Evolutionary conservation across 2,329 filamentous ascomycete species (phyloP).

Genomic region (Lasiodiplodia sp.): DNA sequence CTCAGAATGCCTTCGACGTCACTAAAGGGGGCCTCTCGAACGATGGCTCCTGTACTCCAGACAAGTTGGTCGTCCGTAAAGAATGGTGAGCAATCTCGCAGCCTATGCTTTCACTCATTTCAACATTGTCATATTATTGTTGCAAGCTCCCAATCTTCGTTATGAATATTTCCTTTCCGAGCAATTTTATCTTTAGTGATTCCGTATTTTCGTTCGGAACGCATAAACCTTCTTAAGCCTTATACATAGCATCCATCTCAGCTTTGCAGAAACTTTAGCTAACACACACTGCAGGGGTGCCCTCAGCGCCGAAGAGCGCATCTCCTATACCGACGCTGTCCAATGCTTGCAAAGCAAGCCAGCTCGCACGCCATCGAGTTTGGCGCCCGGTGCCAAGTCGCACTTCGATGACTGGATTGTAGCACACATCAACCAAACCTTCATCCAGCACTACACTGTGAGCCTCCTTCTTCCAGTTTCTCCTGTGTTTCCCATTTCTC

Average conservation of each 20-base stretch:
- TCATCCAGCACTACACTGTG: slow-evolving; percentile 44
- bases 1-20: slow-evolving; percentile 8
- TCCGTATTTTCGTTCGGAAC: too few relatives aligned
- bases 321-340: slow-evolving; percentile 46
- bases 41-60: slow-evolving; percentile 8
- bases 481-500: background rate
- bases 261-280: background rate
- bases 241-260: background rate
- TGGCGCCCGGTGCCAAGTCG: slow-evolving; percentile 43
- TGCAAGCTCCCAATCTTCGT: too few relatives aligned
- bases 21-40: background rate
- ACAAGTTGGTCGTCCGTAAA: slow-evolving; percentile 26
- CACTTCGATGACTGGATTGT: slow-evolving; percentile 48
- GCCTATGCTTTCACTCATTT: background rate
- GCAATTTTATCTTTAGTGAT: too few relatives aligned
- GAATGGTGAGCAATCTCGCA: slow-evolving; percentile 17
- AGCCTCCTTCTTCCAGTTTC: slow-evolving; percentile 9
- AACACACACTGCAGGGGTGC: slow-evolving; percentile 3
- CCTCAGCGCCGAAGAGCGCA: slow-evolving; percentile 37
- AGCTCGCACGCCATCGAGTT: slow-evolving; percentile 39
- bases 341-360: slow-evolving; percentile 44
- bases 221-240: background rate
- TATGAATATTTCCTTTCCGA: too few relatives aligned
- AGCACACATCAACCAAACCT: slow-evolving; percentile 46
- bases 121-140: background rate